Evolutionary conservation across 2,329 filamentous ascomycete genomes (phyloP).

Genomic region (Zarea fungicola): DNA sequence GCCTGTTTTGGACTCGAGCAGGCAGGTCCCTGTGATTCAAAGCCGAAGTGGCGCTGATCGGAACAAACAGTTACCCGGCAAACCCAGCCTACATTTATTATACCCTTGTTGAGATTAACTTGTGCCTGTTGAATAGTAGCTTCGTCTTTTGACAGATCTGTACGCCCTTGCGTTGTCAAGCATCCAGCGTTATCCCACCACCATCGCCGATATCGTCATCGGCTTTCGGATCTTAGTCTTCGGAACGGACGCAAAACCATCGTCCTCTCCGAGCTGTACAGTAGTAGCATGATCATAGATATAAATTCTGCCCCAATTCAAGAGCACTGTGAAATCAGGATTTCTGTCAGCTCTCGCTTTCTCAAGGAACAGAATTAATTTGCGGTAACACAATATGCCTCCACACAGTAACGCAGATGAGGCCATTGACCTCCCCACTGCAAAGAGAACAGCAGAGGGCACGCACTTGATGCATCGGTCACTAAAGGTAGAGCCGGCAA

Average conservation of each 20-base stretch:
- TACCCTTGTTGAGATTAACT: no score
- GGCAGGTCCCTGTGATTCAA: neutral
- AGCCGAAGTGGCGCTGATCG: constrained; percentile 1
- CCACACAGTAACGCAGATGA: constrained; percentile 16
- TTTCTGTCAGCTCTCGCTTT: no score
- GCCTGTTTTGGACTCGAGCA: neutral
- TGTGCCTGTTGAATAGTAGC: no score
- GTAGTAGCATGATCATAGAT: no score
- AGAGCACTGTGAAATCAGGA: no score
- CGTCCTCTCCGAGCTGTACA: neutral
- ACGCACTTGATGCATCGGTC: constrained; percentile 30
- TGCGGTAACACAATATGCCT: constrained; percentile 16
- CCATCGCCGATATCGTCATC: constrained; percentile 1
- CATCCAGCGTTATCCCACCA: no score
- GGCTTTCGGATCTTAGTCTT: constrained; percentile 5
- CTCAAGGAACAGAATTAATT: no score
- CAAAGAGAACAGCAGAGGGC: constrained; percentile 8
- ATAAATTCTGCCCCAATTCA: no score
- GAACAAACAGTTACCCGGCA: no score
- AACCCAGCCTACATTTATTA: no score
- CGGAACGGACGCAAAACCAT: neutral
- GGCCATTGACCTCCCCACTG: neutral
- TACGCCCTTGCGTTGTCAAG: constrained; percentile 2
- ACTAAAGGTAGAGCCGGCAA: constrained; percentile 22
- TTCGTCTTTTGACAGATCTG: neutral